These are phyloP conservation scores for Canna indica DNA, from an alignment of 176 grass and related monocot species.

Conservation along the genomic window DNA sequence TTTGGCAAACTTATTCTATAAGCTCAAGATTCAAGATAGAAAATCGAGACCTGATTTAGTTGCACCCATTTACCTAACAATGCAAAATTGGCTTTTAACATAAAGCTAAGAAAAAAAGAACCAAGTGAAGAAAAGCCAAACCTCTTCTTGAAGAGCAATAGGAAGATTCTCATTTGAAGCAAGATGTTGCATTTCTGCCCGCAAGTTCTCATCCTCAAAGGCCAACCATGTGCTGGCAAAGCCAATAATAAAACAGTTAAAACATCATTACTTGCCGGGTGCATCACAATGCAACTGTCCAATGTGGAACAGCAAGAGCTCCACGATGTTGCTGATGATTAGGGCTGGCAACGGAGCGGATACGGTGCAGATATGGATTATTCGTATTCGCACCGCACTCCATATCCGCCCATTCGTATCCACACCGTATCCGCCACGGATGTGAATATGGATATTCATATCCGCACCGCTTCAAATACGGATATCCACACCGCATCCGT, in stretches of 20 bases:
- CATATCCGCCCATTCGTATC: too few species aligned
- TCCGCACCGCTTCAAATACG: too few species aligned
- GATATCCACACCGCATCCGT: too few species aligned
- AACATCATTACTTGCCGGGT: conserved; percentile 41
- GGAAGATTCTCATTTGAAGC: conserved; percentile 47
- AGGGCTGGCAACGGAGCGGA: too few species aligned
- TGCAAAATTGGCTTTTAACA: not conserved
- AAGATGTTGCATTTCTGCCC: conserved; percentile 52
- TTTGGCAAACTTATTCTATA: too few species aligned
- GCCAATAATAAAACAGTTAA: conserved; percentile 63
- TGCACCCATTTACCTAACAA: not conserved
- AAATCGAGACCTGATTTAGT: not conserved
- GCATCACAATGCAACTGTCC: conserved; percentile 24
- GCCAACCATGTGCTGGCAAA: conserved; percentile 44
- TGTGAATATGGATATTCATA: too few species aligned
- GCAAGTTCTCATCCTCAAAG: conserved; percentile 1
- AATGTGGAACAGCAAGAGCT: conserved; percentile 18
- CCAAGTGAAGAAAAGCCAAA: conserved; percentile 7
- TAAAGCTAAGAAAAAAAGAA: not conserved
- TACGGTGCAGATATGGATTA: too few species aligned
- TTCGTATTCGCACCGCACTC: too few species aligned
- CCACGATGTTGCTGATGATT: conserved; percentile 5
- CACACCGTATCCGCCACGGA: too few species aligned
- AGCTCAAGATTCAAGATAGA: not conserved
- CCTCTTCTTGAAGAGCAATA: conserved; percentile 61